phyloP scores from a whole-genome alignment of 148 eudicot species.

The Simmondsia chinensis region DNA sequence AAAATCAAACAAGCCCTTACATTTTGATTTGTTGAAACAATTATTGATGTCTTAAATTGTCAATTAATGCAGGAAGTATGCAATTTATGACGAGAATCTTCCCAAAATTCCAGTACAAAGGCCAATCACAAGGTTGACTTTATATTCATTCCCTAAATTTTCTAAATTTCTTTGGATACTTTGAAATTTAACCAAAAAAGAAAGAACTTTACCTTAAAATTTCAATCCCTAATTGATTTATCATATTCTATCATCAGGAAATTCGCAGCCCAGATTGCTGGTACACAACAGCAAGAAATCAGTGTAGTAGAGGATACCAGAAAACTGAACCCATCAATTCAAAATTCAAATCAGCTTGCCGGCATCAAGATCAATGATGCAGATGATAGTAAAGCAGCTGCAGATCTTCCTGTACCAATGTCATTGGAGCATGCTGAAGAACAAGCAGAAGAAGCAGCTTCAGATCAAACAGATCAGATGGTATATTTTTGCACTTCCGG shows the following conservation, averaged over 20 bases:
- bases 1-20: too few species aligned
- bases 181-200: too few species aligned
- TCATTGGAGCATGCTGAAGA: conserved; percentile 30
- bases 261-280: conserved; percentile 26
- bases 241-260: conserved; percentile 18
- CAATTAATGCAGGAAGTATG: conserved; percentile 20
- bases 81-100: conserved; percentile 23
- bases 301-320: conserved; percentile 20
- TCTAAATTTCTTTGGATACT: too few species aligned
- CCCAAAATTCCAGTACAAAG: conserved; percentile 23
- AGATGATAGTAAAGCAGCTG: conserved; percentile 12
- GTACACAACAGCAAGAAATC: conserved; percentile 12
- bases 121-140: conserved; percentile 39
- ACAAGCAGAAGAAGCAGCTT: too few species aligned
- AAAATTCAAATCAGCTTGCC: conserved; percentile 19
- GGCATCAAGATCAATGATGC: conserved; percentile 25
- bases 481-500: conserved; percentile 9
- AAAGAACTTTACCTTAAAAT: too few species aligned
- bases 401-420: conserved; percentile 42
- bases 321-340: conserved; percentile 18
- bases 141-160: too few species aligned
- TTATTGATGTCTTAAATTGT: neutral
- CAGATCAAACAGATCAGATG: conserved; percentile 26
- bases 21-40: too few species aligned
- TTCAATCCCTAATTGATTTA: too few species aligned